Evolutionary conservation across 768 basidiomycete species (phyloP), one percentile per base, ranked within the genome.

Genomic region (Mycena maculata): DNA sequence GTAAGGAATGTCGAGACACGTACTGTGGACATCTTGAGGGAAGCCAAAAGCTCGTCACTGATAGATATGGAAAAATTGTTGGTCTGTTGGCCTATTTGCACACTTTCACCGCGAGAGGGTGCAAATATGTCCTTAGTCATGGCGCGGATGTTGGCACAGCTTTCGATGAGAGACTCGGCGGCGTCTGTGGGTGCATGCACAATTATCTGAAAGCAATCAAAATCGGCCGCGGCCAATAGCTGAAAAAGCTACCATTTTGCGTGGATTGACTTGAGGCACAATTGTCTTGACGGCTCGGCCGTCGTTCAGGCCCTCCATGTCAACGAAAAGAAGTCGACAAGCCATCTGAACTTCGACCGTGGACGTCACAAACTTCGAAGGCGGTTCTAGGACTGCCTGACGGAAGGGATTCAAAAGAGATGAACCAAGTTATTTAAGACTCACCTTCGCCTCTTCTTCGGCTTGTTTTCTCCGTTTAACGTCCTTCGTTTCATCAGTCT

Each of bases 271-370:
- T 82, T 98, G 94, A 4, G 97, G 94, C 6, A 99, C 91, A 69
- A 99, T 98, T 0, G 93, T 96, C 78, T 98, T 98, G 66, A 98
- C 91, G 1, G 98, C 96, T 66, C 97, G 93, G 2, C 97, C 97
- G 73, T 99, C 98, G 72, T 96, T 96, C 58, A 97, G 81, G 31
- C 98, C 98, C 74, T 99, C 98, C 88, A 99, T 90, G 74, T 99
- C 97, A 49, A 99, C 89, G 73, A 93, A 99, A 49, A 96, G 87
- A 30, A 99, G 80, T 6, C 92, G 89, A 72, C 97, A 98, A 31
- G 92, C 88, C 36, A 99, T 75, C 63, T 95, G 90, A 27, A 98
- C 87, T 63, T 92, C 90, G 8, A 92, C 82, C 27, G 88, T 84
- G 45, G 91, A 90, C 1, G 89, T 86, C 49, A 98, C 85, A 72